Conservation (phyloP, 2,329 filamentous ascomycete genomes). For the Colletotrichum kahawae region DNA sequence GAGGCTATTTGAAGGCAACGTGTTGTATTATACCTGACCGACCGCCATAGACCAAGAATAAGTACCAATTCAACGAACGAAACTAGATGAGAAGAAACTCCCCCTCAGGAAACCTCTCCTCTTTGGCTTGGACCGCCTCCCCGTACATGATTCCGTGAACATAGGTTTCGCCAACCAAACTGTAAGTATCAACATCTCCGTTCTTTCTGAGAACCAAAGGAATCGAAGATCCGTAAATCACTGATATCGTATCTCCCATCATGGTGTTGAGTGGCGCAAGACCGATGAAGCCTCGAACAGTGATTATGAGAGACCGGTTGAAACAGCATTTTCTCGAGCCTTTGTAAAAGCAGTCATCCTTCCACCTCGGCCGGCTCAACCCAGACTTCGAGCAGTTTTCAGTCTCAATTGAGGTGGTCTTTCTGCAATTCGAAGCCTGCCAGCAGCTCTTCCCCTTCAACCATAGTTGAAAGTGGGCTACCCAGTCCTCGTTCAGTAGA, state of each 20-base stretch:
- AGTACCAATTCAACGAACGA: no score
- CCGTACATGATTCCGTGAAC: not conserved
- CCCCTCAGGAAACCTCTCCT: not conserved
- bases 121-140: not conserved
- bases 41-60: no score
- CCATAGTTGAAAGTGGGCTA: no score
- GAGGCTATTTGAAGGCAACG: constrained; percentile 35
- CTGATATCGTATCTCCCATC: not conserved
- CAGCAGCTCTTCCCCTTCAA: no score
- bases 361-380: no score
- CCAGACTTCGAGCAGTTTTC: no score
- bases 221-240: not conserved
- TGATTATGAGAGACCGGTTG: not conserved
- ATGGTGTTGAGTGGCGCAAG: not conserved
- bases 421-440: no score
- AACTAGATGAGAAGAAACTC: not conserved
- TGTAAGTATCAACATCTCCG: not conserved
- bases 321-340: not conserved
- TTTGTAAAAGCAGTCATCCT: not conserved
- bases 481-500: no score
- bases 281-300: not conserved
- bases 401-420: no score
- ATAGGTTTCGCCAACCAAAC: not conserved
- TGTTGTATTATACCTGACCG: constrained; percentile 26
- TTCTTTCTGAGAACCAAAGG: not conserved